Evolutionary conservation across 345 rosid species (phyloP).

Genomic region (Rhodamnia rubescens): DNA sequence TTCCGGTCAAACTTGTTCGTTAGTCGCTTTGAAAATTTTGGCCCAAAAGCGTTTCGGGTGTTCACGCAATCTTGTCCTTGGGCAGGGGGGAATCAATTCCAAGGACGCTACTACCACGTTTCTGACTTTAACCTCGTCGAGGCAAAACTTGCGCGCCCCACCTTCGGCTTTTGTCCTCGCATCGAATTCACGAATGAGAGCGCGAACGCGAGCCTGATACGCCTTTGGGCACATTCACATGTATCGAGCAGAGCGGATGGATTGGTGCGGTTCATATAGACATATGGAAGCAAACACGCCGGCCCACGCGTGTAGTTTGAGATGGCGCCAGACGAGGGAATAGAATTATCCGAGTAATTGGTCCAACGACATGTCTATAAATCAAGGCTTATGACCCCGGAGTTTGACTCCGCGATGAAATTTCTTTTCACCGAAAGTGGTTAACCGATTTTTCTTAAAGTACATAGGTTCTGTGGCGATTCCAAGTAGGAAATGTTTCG

Average conservation of each 20-base stretch:
- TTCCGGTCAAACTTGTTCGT: no score
- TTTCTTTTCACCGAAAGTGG: no score
- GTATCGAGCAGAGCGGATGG: neutral
- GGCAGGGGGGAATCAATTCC: neutral
- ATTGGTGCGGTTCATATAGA: neutral
- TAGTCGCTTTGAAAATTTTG: no score
- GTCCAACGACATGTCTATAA: no score
- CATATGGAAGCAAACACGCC: neutral
- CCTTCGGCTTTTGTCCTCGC: neutral
- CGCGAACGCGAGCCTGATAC: neutral
- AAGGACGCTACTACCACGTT: neutral
- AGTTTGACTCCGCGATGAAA: no score
- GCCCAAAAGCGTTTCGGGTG: neutral
- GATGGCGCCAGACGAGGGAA: neutral
- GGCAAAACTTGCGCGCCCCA: neutral
- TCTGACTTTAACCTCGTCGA: neutral
- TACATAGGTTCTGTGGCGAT: no score
- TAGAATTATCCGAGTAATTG: neutral
- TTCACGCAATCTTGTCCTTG: neutral
- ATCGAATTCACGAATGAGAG: neutral
- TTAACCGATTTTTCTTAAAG: no score
- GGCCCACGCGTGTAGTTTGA: rapidly evolving
- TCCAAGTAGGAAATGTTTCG: no score
- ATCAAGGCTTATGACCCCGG: no score
- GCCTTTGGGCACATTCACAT: neutral